These are phyloP conservation scores for Heliamphora pulchella DNA, from an alignment of 179 eudicot genomes.

Conservation along the genomic window DNA sequence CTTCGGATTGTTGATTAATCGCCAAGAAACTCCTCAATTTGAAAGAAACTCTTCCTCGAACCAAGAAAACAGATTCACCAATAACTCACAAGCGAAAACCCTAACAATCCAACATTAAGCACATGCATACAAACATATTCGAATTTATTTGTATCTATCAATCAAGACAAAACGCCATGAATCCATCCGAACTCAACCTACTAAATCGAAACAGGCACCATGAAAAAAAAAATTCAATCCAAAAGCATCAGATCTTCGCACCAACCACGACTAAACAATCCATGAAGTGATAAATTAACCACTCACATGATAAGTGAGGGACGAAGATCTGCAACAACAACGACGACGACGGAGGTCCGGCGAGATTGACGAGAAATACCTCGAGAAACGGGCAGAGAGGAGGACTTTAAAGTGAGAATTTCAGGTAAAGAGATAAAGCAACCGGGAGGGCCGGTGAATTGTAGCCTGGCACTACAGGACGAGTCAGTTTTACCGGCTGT, in stretches of 20 bases:
- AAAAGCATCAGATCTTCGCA: slow-evolving; percentile 3
- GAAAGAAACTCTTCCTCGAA: background rate
- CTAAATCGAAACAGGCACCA: background rate
- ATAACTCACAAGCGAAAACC: too few relatives aligned
- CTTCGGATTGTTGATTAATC: too few relatives aligned
- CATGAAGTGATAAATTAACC: background rate
- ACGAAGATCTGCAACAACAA: background rate
- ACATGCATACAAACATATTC: background rate
- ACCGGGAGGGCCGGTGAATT: background rate
- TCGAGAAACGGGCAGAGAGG: background rate
- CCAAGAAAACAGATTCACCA: background rate
- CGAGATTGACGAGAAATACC: background rate
- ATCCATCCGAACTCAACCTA: background rate
- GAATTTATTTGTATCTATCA: background rate
- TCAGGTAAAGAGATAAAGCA: background rate
- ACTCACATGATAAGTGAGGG: background rate
- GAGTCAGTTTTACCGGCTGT: background rate
- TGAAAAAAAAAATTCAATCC: background rate
- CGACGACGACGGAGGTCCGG: background rate
- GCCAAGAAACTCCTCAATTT: too few relatives aligned
- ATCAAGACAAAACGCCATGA: background rate
- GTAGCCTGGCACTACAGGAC: background rate
- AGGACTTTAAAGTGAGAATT: background rate
- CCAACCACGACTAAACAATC: background rate
- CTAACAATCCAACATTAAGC: background rate